Evolutionary conservation across 176 grass and related monocot species (phyloP).

Genomic region (Musa troglodytarum): DNA sequence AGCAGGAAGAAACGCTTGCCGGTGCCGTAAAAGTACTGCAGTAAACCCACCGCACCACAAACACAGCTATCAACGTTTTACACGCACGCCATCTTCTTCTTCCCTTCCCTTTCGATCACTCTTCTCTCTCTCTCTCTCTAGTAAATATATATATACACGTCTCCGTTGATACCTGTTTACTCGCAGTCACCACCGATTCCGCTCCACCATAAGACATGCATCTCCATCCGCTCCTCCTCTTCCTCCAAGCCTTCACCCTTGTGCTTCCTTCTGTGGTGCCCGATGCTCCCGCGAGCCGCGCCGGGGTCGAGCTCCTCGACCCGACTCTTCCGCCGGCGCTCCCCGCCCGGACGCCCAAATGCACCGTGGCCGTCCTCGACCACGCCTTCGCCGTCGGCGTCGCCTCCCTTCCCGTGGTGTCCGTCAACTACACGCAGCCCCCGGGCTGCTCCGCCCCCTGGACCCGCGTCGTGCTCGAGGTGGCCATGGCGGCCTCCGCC

Average conservation of each 20-base stretch:
- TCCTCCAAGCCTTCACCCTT: not conserved
- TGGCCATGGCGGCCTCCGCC: not conserved
- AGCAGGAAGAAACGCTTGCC: too few species aligned
- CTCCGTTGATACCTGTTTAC: too few species aligned
- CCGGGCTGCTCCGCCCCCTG: conserved; percentile 10
- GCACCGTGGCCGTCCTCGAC: conserved; percentile 1
- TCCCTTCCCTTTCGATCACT: too few species aligned
- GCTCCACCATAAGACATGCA: too few species aligned
- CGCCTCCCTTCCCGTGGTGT: not conserved
- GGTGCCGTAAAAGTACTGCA: too few species aligned
- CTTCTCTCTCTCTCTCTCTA: too few species aligned
- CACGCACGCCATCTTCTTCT: too few species aligned
- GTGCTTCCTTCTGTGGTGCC: not conserved
- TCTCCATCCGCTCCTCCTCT: not conserved
- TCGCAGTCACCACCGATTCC: too few species aligned
- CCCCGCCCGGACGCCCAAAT: not conserved
- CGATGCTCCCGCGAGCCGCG: not conserved
- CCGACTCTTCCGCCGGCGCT: not conserved
- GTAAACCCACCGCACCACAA: too few species aligned
- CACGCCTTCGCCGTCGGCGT: not conserved
- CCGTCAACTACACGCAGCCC: conserved; percentile 4
- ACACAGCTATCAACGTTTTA: too few species aligned
- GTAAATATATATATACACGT: too few species aligned
- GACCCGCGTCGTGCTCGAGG: conserved; percentile 8
- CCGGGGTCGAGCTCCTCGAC: not conserved